phyloP scores from a whole-genome alignment of 148 eudicot species.

The Hydrangea macrophylla region DNA sequence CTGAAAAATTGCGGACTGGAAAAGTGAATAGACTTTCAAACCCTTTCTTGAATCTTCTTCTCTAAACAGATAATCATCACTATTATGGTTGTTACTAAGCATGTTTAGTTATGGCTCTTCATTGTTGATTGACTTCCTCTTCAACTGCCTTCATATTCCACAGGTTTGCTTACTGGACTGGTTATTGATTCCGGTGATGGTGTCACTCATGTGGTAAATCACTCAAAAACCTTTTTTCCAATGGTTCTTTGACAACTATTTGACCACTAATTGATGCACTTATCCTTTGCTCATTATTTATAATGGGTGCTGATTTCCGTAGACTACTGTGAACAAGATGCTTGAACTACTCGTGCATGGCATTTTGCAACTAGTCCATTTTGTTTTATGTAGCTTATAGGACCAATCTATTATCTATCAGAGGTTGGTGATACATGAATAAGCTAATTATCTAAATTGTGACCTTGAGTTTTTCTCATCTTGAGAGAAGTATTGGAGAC shows the following conservation, averaged over 20 bases:
- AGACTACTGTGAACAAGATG: background rate
- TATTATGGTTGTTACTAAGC: too few relatives aligned
- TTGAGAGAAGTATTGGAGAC: background rate
- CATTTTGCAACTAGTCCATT: background rate
- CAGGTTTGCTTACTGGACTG: slow-evolving; percentile 93
- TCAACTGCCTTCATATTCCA: slow-evolving; percentile 7
- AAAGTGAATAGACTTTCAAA: too few relatives aligned
- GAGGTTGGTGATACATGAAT: background rate
- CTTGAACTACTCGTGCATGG: background rate
- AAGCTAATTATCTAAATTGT: background rate
- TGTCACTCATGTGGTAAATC: slow-evolving; percentile 93
- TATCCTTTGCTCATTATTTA: background rate
- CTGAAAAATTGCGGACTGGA: background rate
- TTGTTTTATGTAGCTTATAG: background rate
- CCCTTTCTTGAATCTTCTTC: too few relatives aligned
- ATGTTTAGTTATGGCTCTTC: background rate
- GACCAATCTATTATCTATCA: background rate
- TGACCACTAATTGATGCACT: background rate
- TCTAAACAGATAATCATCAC: too few relatives aligned
- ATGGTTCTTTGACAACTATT: slow-evolving; percentile 9
- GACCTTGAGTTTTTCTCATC: background rate
- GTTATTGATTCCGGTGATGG: slow-evolving; percentile 99
- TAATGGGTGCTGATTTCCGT: background rate
- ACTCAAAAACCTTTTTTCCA: background rate
- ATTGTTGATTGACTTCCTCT: slow-evolving; percentile 1